Evolutionary conservation across 2,329 filamentous ascomycete genomes (phyloP).

Genomic region (Sclerotinia minor): DNA sequence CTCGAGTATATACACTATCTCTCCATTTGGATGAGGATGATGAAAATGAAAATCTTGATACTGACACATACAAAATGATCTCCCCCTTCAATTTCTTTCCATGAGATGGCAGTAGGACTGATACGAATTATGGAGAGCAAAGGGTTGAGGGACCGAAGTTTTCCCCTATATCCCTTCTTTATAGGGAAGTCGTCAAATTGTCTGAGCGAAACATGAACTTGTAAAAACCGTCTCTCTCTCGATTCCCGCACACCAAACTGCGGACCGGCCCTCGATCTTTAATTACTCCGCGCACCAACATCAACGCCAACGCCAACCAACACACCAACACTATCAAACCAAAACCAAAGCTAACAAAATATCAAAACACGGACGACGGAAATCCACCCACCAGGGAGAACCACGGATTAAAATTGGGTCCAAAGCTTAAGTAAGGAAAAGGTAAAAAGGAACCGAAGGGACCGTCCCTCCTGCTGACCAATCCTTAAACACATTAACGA

Average conservation of each 20-base stretch:
- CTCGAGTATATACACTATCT: neutral
- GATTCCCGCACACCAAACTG: neutral
- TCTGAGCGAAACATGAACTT: neutral
- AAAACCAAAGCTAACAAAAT: neutral
- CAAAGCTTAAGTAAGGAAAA: neutral
- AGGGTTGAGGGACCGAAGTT: neutral
- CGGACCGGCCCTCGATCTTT: conserved; percentile 1
- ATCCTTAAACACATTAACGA: neutral
- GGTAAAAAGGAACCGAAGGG: neutral
- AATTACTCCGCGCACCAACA: neutral
- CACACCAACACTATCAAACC: no score
- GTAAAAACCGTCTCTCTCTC: neutral
- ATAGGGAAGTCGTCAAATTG: neutral
- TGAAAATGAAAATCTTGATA: neutral
- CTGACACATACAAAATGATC: neutral
- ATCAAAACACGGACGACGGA: conserved; percentile 4
- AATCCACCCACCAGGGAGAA: neutral
- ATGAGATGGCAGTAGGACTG: neutral
- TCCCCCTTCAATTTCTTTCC: neutral
- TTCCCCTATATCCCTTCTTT: neutral
- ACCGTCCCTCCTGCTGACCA: neutral
- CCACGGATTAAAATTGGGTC: neutral
- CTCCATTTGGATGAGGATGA: neutral
- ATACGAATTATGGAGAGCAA: neutral
- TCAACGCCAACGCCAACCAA: neutral